phyloP scores from a whole-genome alignment of 352 stramenopile genomes.

The Aphanomyces euteiches region DNA sequence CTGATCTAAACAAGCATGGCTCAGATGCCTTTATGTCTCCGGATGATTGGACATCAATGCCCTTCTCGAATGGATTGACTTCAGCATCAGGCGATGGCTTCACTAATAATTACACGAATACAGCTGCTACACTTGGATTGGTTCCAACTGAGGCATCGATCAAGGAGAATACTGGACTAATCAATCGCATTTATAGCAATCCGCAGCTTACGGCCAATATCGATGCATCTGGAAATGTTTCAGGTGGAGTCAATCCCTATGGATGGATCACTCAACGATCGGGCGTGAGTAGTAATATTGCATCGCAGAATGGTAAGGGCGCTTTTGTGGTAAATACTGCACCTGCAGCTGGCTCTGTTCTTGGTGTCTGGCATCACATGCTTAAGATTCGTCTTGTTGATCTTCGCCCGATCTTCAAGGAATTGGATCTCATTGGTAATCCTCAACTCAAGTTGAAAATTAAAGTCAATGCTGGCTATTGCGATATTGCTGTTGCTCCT shows the following conservation, averaged over 20 bases:
- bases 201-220: constrained; percentile 17
- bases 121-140: background rate
- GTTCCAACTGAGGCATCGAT: no score
- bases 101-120: constrained; percentile 29
- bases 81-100: constrained; percentile 32
- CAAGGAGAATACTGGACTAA: background rate
- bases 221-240: background rate
- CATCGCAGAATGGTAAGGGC: constrained; percentile 13
- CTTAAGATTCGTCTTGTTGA: constrained; percentile 33
- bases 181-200: constrained; percentile 20
- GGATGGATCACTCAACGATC: constrained; percentile 8
- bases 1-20: constrained; percentile 37
- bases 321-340: constrained; percentile 15
- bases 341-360: constrained; percentile 19
- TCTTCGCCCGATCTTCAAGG: constrained; percentile 34
- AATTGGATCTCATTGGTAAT: constrained; percentile 34
- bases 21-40: constrained; percentile 37
- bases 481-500: constrained; percentile 20
- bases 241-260: background rate
- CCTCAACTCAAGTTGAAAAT: constrained; percentile 30
- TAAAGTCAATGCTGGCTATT: constrained; percentile 25
- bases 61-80: background rate
- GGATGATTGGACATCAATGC: constrained; percentile 29
- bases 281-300: background rate
- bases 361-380: constrained; percentile 30